Conservation (phyloP, 805 yeast species). For the Danielia reshetovae region DNA sequence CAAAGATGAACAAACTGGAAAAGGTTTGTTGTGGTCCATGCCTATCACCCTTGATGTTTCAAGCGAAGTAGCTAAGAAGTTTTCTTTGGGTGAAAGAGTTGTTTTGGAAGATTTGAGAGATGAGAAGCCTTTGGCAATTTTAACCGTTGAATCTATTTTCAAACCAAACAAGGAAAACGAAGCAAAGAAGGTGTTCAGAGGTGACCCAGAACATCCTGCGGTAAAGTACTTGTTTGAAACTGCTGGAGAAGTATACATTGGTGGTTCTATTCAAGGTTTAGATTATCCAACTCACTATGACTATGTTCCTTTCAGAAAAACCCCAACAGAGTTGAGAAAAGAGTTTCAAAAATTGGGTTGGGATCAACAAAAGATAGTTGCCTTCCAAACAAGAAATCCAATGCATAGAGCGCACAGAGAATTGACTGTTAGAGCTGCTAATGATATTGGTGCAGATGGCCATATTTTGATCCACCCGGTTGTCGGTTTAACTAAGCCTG, state of each 20-base stretch:
- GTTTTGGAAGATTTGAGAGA: conserved; percentile 80
- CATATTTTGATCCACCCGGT: conserved; percentile 89
- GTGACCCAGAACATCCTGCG: conserved; percentile 97
- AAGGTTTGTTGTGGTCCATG: conserved; percentile 83
- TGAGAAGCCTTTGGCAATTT: conserved; percentile 71
- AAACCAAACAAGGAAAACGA: conserved; percentile 75
- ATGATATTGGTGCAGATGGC: conserved; percentile 76
- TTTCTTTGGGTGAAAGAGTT: conserved; percentile 56
- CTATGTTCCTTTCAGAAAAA: conserved; percentile 79
- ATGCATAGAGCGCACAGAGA: conserved; percentile 99
- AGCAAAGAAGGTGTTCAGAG: conserved; percentile 86
- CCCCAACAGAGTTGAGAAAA: conserved; percentile 84
- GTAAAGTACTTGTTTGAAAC: conserved; percentile 63
- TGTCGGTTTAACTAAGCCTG: conserved; percentile 95
- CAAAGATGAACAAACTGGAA: conserved; percentile 26
- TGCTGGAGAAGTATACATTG: conserved; percentile 82
- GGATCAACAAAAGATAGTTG: conserved; percentile 73
- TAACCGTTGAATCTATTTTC: conserved; percentile 76
- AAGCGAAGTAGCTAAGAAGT: conserved; percentile 41
- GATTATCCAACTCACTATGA: conserved; percentile 85
- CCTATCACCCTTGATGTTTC: conserved; percentile 87
- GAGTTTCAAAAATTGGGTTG: conserved; percentile 81
- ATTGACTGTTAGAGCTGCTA: conserved; percentile 94
- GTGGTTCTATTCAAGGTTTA: conserved; percentile 84
- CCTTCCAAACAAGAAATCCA: conserved; percentile 97